These are phyloP conservation scores for Didymella sp. DNA, from an alignment of 2,329 filamentous ascomycete species.

Conservation along the genomic window DNA sequence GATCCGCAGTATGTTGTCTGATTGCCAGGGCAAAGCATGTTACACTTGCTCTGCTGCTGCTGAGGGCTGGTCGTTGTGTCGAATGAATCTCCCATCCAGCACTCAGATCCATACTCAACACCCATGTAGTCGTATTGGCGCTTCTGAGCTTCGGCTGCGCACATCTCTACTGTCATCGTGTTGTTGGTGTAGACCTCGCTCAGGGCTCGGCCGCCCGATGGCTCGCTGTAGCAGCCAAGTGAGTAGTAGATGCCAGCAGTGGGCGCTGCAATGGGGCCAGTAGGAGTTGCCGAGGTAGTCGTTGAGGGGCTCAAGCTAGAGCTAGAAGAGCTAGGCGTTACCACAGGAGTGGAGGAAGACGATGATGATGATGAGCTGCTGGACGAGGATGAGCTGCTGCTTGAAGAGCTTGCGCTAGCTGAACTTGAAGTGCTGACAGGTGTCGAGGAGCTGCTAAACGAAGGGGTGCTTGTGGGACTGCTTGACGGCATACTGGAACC, in stretches of 20 bases:
- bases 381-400: background rate
- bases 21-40: constrained; percentile 8
- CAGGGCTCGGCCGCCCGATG: constrained; percentile 1
- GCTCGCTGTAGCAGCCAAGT: constrained; percentile 10
- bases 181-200: constrained; percentile 5
- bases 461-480: background rate
- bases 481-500: background rate
- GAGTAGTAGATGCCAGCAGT: constrained; percentile 8
- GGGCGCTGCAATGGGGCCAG: constrained; percentile 5
- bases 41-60: constrained; percentile 4
- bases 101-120: constrained; percentile 8
- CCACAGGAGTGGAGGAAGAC: background rate
- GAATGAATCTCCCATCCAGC: constrained; percentile 15
- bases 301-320: background rate
- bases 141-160: constrained; percentile 2
- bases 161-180: constrained; percentile 11
- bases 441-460: background rate
- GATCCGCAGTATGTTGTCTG: constrained; percentile 1
- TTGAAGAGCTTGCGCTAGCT: too few species aligned
- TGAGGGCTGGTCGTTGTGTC: background rate
- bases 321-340: background rate
- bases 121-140: constrained; percentile 12
- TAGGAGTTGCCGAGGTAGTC: background rate
- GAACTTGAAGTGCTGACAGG: background rate
- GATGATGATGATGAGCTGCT: background rate